These are phyloP conservation scores for Candida suzukii DNA, from an alignment of 805 yeast species.

Conservation along the genomic window DNA sequence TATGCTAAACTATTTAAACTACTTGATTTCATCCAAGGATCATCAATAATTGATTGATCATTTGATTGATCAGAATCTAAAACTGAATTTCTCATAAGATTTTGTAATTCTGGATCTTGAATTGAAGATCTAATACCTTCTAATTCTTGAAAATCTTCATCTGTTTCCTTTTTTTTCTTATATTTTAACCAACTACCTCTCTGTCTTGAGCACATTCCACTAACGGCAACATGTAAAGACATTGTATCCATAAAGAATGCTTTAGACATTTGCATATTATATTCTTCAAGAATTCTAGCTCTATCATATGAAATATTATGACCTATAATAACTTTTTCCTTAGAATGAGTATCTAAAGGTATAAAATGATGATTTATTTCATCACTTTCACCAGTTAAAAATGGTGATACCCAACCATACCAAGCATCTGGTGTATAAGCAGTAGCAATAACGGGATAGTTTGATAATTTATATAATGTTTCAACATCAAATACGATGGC, in stretches of 20 bases:
- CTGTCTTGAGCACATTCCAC: constrained; percentile 92
- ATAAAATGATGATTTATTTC: constrained; percentile 53
- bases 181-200: constrained; percentile 69
- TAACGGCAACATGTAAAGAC: constrained; percentile 84
- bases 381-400: constrained; percentile 48
- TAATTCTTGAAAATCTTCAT: constrained; percentile 1
- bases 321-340: constrained; percentile 66
- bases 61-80: constrained; percentile 20
- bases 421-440: constrained; percentile 75
- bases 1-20: constrained; percentile 73
- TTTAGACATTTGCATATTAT: constrained; percentile 55
- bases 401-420: constrained; percentile 95
- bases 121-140: constrained; percentile 13
- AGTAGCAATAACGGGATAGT: constrained; percentile 73
- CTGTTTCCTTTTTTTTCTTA: constrained; percentile 25
- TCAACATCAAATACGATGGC: constrained; percentile 86
- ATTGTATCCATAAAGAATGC: constrained; percentile 85
- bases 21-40: constrained; percentile 82
- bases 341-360: constrained; percentile 53
- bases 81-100: constrained; percentile 20
- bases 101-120: constrained; percentile 17
- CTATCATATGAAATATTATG: constrained; percentile 90
- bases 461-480: constrained; percentile 66
- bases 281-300: constrained; percentile 80
- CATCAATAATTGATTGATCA: constrained; percentile 35